Base-by-base conservation (phyloP, 768 basidiomycete species). In the Sutorius australiensis region DNA sequence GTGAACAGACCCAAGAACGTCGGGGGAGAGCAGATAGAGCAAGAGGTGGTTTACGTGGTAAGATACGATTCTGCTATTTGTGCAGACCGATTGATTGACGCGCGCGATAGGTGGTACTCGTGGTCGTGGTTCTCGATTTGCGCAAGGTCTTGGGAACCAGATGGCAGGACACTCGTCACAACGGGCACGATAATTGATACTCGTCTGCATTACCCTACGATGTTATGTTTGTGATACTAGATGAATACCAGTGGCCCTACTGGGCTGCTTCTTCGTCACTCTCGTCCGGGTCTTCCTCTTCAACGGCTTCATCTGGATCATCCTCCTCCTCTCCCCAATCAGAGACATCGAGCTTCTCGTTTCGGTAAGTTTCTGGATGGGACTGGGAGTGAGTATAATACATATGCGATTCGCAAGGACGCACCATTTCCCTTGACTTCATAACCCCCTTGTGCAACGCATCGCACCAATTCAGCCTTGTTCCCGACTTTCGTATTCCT, bases 91-190 rank as follows among this genome's bases (percentile, higher is more conserved):
- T n/a, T 51, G 33, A 56, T 32, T 40, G 31, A 34, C 13, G 19
- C 13, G 6, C 38, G 16, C 33, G 49, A 21, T 57, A 85, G 84
- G 85, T 58, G 83, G 84, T 41, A 74, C 80, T 27, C 78, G 83
- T 49, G 90, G 88, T 44, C 79, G 92, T 54, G 87, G 92, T 21
- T 78, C 81, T 28, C 81, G 89, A n/a, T 92, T 92, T 64, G 80
- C 87, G 17, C 89, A 92, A 70, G 89, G 89, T 19, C 76, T 92
- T 37, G 89, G 89, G 24, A 87, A 87, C 63, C 86, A 87, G 63
- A 89, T 89, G 87, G 74, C 81, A 40, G 73, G 70, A 49, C 58
- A 66, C 14, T 52, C 17, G 16, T 46, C 60, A 30, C 61, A 61
- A 24, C 51, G 65, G 49, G 57, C 56, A 51, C 61, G 62, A 43